Evolutionary conservation across 1,284 basidiomycete species (phyloP).

Genomic region (Hemileia vastatrix): DNA sequence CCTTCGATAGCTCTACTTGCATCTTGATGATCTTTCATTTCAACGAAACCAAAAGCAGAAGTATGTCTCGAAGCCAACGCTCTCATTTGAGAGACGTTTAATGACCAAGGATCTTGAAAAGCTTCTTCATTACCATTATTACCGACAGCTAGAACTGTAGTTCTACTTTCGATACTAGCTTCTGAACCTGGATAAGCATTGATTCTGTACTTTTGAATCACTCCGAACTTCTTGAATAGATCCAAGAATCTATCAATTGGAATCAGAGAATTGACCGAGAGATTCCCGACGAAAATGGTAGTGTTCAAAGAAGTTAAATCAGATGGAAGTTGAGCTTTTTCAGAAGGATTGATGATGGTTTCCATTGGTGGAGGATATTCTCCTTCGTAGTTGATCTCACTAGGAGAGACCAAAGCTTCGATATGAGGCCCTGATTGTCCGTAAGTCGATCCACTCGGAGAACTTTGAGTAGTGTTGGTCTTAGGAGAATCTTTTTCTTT

Average conservation of each 20-base stretch:
- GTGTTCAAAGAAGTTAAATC: background rate
- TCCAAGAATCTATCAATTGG: background rate
- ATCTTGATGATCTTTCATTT: background rate
- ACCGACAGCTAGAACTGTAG: background rate
- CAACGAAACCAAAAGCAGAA: background rate
- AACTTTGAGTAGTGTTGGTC: background rate
- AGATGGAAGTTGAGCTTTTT: background rate
- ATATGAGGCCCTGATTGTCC: background rate
- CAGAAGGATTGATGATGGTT: background rate
- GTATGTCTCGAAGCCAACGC: background rate
- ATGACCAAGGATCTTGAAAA: background rate
- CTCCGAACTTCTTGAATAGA: background rate
- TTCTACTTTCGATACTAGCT: background rate
- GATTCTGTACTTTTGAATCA: background rate
- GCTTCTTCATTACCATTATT: background rate
- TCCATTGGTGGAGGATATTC: background rate
- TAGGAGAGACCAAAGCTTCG: background rate
- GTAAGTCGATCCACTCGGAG: background rate
- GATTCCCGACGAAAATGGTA: background rate
- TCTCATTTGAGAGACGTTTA: background rate
- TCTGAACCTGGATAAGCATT: background rate
- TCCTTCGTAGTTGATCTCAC: background rate
- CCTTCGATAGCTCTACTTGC: background rate
- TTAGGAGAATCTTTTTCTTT: background rate
- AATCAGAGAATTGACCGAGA: background rate